Evolutionary conservation across 495 filamentous ascomycete species (phyloP), one percentile per base, ranked within the genome.

Genomic region (Achaetomiella virescens): DNA sequence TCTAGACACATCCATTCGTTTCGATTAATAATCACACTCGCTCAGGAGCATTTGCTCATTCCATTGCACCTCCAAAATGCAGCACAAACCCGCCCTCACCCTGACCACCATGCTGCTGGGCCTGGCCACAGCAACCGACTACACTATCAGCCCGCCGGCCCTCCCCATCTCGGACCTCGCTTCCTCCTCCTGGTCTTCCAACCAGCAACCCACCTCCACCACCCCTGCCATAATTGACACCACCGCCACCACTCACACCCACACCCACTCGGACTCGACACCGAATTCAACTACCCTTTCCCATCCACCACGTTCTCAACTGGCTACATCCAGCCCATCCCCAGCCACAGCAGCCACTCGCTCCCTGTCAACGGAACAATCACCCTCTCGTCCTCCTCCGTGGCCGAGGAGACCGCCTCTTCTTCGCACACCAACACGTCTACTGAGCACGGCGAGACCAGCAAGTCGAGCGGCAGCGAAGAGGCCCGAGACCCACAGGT

Each of bases 31-130:
- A 46, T 12, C 49, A 22, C 11, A 12, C 46, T 33, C 27, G 40
- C 21, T 54, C 38, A 48, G 25, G 2, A 48, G 22, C 43, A 42
- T n/a, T 8, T 22, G n/a, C n/a, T n/a, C n/a, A n/a, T n/a, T n/a
- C n/a, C n/a, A n/a, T n/a, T n/a, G n/a, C n/a, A n/a, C 27, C n/a
- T 2, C 42, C 60, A 66, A 59, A 42, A 70, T 70, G 67, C 60
- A 67, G 29, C 29, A 62, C 58, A 60, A 62, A 45, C 31, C 57
- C 27, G 49, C 58, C 22, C 48, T 69, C 54, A 7, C 68, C 53
- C 35, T 70, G 50, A 56, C 67, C 10, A 54, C 61, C 50, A 54
- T 68, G 41, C 36, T 60, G 22, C 22, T 33, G 1, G 55, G 37
- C 59, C 18, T 63, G 10, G 58, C 62, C 48, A 42, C 61, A 9